A percentile compares a stretch with the other conserved stretches of the same genome.
These are phyloP conservation scores for Aspergillus pseudoviridinutans DNA, from an alignment of 2,329 filamentous ascomycete genomes.

Conservation along the genomic window DNA sequence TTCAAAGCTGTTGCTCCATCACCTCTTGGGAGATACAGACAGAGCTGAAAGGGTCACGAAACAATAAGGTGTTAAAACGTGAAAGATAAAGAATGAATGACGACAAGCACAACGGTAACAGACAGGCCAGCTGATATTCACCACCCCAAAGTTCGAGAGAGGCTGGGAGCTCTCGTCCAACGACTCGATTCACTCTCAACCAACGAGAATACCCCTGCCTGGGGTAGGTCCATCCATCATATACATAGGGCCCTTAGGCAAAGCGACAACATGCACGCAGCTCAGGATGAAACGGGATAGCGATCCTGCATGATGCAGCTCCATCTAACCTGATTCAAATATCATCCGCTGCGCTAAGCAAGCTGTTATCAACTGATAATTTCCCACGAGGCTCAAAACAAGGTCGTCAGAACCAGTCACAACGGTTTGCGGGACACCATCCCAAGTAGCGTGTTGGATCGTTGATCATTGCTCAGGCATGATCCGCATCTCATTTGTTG, in stretches of 20 bases:
- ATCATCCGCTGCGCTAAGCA: background rate
- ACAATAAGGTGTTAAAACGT: slow-evolving; percentile 9
- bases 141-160: background rate
- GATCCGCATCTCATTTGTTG: background rate
- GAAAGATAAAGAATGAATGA: slow-evolving; percentile 1
- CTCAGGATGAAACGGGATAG: background rate
- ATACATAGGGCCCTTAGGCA: background rate
- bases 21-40: slow-evolving; percentile 17
- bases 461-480: slow-evolving; percentile 4
- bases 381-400: background rate
- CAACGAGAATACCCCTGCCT: background rate
- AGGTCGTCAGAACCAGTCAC: background rate
- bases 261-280: background rate
- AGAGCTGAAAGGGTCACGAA: slow-evolving; percentile 4
- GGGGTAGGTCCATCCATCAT: background rate
- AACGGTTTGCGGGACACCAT: background rate
- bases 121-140: background rate
- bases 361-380: background rate
- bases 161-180: background rate
- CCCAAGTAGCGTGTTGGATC: background rate
- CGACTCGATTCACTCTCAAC: background rate
- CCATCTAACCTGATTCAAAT: background rate
- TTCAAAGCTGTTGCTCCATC: slow-evolving; percentile 25
- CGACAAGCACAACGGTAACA: background rate
- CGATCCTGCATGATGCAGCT: background rate